A percentile compares a stretch with the other conserved stretches of the same genome.
Evolutionary conservation across 2,329 filamentous ascomycete species (phyloP).

Genomic region (Nemania abortiva): DNA sequence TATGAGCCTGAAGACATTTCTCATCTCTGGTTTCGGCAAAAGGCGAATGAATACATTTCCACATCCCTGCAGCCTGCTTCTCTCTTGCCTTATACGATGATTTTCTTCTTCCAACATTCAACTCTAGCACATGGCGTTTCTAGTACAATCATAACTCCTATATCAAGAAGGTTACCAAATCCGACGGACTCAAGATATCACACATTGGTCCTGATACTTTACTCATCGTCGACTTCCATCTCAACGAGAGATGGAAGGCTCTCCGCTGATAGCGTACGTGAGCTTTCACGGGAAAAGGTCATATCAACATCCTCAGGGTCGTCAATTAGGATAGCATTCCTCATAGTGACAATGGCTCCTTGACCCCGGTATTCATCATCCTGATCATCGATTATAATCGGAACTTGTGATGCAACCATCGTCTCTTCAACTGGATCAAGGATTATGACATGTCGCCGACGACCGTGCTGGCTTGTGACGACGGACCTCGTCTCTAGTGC

Average conservation of each 20-base stretch:
- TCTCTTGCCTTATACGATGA: too few species aligned
- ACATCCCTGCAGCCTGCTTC: neutral
- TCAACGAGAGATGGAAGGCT: slow-evolving; percentile 30
- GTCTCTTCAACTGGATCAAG: slow-evolving; percentile 7
- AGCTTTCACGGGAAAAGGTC: slow-evolving; percentile 33
- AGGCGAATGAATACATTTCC: neutral
- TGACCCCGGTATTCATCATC: slow-evolving; percentile 8
- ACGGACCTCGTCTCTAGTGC: neutral
- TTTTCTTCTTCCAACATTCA: neutral
- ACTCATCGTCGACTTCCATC: slow-evolving; percentile 2
- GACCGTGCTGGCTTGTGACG: neutral
- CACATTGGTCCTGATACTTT: neutral
- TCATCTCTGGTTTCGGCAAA: neutral
- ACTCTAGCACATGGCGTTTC: neutral
- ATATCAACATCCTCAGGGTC: slow-evolving; percentile 19
- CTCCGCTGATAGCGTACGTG: slow-evolving; percentile 28
- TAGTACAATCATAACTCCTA: neutral
- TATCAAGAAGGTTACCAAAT: neutral
- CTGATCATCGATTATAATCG: slow-evolving; percentile 15
- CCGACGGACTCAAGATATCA: neutral
- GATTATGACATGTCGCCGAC: neutral
- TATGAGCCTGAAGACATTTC: neutral
- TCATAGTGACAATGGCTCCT: neutral
- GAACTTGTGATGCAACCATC: too few species aligned
- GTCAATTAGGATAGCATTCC: neutral